Evolutionary conservation across 768 basidiomycete species (phyloP), one percentile per base, ranked within the genome.

Genomic region (Roridomyces roridus): DNA sequence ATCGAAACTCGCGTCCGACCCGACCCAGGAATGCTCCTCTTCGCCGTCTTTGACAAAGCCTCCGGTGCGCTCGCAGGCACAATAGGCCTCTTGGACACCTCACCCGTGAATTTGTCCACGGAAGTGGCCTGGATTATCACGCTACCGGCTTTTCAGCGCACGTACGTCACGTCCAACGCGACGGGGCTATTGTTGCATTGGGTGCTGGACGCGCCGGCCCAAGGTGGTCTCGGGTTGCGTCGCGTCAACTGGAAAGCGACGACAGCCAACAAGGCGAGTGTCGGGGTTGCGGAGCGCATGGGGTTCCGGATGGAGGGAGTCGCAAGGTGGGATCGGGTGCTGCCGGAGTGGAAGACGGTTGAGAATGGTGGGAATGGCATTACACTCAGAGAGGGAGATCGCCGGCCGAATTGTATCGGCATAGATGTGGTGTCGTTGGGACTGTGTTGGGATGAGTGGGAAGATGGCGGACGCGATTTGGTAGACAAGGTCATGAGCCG

Each of bases 191-290:
- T 86, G 8, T 71, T 92, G 20, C 70, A 75, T 17, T 82, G 79
- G 46, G 72, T 80, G 8, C 67, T 82, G 12, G 72, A 81, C 47
- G 53, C 70, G 3, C 79, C 82, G 0, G 65, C 65, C 6, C 66
- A 67, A 14, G 69, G 74, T 24, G 83, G 82, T 0, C 72, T 89
- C 3, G 82, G 84, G 0, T 67, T 91, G 31, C 78, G 88, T 4
- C 77, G 88, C 11, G 82, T 88, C 0, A 81, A 82, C 25, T 91
- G 87, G 85, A 78, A 80, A 56, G 76, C 85, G 5, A 80, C 84
- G 45, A 63, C 69, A 14, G 51, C 64, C 21, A 91, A 91, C 64
- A 45, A 40, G 11, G 63, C 74, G 0, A 86, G 85, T 34, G 69
- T 85, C 14, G 62, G 70, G 5, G 73, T 79, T 0, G 88, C 88